Conservation (phyloP, 805 yeast species). For the Ogataea pini region DNA sequence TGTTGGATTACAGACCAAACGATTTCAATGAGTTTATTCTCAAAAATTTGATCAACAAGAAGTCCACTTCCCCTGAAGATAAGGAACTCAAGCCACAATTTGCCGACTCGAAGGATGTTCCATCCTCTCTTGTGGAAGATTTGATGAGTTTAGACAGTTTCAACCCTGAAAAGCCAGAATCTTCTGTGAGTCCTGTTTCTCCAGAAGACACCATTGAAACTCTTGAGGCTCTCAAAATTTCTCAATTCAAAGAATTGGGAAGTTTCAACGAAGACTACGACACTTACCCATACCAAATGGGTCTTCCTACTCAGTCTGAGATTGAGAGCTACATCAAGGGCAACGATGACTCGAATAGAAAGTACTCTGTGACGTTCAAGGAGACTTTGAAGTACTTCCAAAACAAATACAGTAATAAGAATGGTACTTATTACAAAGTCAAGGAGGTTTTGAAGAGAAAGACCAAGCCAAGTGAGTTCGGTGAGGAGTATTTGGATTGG, state of each 20-base stretch:
- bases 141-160: constrained; percentile 28
- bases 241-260: constrained; percentile 36
- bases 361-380: constrained; percentile 64
- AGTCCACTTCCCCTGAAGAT: constrained; percentile 30
- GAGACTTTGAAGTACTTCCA: constrained; percentile 70
- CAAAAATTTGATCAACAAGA: constrained; percentile 53
- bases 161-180: constrained; percentile 25
- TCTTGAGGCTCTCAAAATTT: constrained; percentile 40
- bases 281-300: constrained; percentile 62
- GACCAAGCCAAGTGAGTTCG: constrained; percentile 45
- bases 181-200: constrained; percentile 6
- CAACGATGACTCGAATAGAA: constrained; percentile 60
- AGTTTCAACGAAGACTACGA: constrained; percentile 40
- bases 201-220: constrained; percentile 22
- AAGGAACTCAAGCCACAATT: constrained; percentile 25
- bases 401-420: constrained; percentile 48
- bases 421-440: constrained; percentile 65
- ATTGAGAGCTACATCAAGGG: constrained; percentile 70
- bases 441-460: constrained; percentile 60
- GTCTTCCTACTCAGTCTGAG: constrained; percentile 73
- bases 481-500: constrained; percentile 50
- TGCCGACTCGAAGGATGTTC: constrained; percentile 65
- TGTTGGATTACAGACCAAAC: constrained; percentile 48
- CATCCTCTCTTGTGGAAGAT: constrained; percentile 62
- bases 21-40: constrained; percentile 52